Conservation (phyloP, 73 alveolate genomes). For the Durusdinium trenchii region DNA sequence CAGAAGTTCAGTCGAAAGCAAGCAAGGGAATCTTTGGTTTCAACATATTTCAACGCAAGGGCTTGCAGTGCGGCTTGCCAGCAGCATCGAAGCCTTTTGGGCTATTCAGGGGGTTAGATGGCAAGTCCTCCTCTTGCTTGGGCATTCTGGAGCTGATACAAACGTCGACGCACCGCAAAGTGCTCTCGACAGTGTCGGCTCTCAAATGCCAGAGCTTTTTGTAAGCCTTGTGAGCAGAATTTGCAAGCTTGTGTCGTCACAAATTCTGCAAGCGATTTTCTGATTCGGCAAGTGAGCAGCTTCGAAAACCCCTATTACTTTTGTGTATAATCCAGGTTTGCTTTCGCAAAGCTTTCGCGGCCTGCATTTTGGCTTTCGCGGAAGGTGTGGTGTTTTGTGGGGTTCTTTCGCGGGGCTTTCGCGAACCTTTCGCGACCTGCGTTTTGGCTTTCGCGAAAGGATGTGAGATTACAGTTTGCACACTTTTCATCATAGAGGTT, state of each 20-base stretch:
- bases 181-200: constrained; percentile 77
- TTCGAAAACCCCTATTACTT: too few species aligned
- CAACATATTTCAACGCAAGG: not conserved
- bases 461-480: too few species aligned
- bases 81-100: too few species aligned
- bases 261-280: too few species aligned
- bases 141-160: constrained; percentile 66
- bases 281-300: too few species aligned
- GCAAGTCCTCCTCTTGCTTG: constrained; percentile 53
- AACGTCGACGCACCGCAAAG: constrained; percentile 85
- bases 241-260: too few species aligned
- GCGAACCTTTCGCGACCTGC: too few species aligned
- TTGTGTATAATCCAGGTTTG: not conserved
- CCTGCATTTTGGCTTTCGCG: not conserved
- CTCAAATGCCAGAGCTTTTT: constrained; percentile 59
- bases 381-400: not conserved
- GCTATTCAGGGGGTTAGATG: not conserved
- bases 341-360: not conserved
- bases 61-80: not conserved
- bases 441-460: too few species aligned
- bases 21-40: not conserved
- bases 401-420: not conserved
- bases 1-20: not conserved
- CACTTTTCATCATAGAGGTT: too few species aligned
- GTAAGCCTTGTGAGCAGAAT: constrained; percentile 54